Percentiles rank a stretch among this genome's conserved stretches.
phyloP scores from a whole-genome alignment of 176 grass and related monocot species.

The Lolium rigidum region DNA sequence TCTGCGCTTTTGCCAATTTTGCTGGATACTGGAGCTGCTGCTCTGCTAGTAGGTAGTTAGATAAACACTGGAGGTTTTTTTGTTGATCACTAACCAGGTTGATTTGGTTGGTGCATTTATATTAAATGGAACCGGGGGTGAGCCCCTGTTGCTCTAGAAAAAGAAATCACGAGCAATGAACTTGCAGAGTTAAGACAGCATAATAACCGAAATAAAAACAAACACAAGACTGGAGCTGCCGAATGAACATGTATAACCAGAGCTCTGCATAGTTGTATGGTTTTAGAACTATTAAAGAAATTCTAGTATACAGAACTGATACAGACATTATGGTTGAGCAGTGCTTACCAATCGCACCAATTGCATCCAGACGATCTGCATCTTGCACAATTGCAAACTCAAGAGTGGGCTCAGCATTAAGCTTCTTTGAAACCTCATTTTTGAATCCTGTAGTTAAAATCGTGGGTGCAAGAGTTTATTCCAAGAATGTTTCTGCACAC shows the following conservation, averaged over 20 bases:
- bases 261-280: not conserved
- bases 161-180: too few relatives aligned
- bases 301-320: not conserved
- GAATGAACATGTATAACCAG: not conserved
- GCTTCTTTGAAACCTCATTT: constrained; percentile 71
- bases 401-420: constrained; percentile 46
- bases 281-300: not conserved
- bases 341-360: constrained; percentile 83
- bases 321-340: not conserved
- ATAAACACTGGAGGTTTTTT: too few relatives aligned
- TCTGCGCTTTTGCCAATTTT: too few relatives aligned
- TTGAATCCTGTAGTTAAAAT: constrained; percentile 72
- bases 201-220: constrained; percentile 7
- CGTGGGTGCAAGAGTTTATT: not conserved
- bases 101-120: too few relatives aligned
- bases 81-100: too few relatives aligned
- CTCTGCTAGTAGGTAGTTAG: too few relatives aligned
- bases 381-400: constrained; percentile 96
- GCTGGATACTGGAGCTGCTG: too few relatives aligned
- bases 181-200: not conserved
- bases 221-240: not conserved
- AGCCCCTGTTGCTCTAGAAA: too few relatives aligned
- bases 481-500: not conserved
- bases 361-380: constrained; percentile 90
- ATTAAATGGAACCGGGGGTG: too few relatives aligned